These are phyloP conservation scores for Sesbania bispinosa DNA, from an alignment of 306 rosid species.

Conservation along the genomic window DNA sequence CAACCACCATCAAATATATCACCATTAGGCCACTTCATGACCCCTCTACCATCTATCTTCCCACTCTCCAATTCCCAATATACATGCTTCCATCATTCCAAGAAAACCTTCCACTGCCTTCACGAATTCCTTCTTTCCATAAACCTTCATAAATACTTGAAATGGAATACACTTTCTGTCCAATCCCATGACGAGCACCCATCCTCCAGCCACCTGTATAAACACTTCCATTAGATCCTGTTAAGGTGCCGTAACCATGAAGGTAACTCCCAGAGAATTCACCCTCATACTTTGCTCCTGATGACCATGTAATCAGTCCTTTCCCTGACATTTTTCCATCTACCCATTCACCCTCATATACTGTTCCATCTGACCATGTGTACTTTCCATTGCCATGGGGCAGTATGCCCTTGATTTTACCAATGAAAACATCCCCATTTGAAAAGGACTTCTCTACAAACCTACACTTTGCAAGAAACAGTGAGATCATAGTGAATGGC, in stretches of 20 bases:
- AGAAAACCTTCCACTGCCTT: constrained; percentile 73
- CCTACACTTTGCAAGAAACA: constrained; percentile 34
- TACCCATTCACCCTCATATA: constrained; percentile 85
- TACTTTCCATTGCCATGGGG: constrained; percentile 88
- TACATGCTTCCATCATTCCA: constrained; percentile 72
- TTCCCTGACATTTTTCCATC: constrained; percentile 81
- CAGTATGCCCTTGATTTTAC: constrained; percentile 49
- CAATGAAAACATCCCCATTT: constrained; percentile 66
- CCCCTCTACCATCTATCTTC: constrained; percentile 81
- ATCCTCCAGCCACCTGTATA: constrained; percentile 85
- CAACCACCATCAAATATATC: constrained; percentile 77
- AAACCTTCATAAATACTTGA: constrained; percentile 74
- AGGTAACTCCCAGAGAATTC: constrained; percentile 82
- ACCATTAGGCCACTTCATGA: constrained; percentile 85
- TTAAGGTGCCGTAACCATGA: constrained; percentile 77
- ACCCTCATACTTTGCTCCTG: constrained; percentile 80
- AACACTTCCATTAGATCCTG: constrained; percentile 42
- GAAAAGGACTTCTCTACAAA: constrained; percentile 52
- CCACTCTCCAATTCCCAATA: constrained; percentile 84
- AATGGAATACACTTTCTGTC: constrained; percentile 66
- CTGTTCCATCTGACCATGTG: constrained; percentile 74
- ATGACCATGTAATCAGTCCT: constrained; percentile 65
- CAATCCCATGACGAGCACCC: constrained; percentile 79
- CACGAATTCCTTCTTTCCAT: constrained; percentile 91
- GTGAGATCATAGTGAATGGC: background rate